Evolutionary conservation across 2,329 filamentous ascomycete genomes (phyloP).

Genomic region (Cytospora leucostoma): DNA sequence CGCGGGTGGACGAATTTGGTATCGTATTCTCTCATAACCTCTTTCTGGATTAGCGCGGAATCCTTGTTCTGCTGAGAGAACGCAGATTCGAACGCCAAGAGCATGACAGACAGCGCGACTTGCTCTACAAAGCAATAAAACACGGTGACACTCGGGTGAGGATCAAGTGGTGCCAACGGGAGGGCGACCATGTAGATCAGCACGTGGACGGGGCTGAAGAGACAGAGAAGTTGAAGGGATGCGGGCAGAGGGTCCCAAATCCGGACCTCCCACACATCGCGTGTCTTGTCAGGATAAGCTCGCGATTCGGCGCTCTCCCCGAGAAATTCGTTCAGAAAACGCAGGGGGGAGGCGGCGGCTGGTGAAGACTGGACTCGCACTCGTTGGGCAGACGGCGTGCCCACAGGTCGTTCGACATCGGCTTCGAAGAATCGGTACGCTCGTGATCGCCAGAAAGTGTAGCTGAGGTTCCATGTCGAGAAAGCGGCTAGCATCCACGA

Average conservation of each 20-base stretch:
- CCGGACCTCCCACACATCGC: slow-evolving; percentile 92
- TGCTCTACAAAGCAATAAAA: slow-evolving; percentile 80
- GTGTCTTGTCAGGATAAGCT: slow-evolving; percentile 76
- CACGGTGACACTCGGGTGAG: slow-evolving; percentile 81
- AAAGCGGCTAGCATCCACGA: slow-evolving; percentile 69
- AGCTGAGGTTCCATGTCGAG: slow-evolving; percentile 75
- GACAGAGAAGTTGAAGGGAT: slow-evolving; percentile 77
- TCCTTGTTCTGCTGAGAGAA: slow-evolving; percentile 89
- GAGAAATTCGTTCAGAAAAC: slow-evolving; percentile 70
- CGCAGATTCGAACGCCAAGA: slow-evolving; percentile 69
- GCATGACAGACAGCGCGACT: slow-evolving; percentile 71
- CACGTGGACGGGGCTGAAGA: slow-evolving; percentile 94
- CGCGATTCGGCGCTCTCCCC: slow-evolving; percentile 75
- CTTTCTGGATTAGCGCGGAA: slow-evolving; percentile 78
- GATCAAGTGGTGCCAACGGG: slow-evolving; percentile 73
- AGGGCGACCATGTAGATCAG: slow-evolving; percentile 87
- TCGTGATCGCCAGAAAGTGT: slow-evolving; percentile 78
- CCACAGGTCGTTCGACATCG: slow-evolving; percentile 72
- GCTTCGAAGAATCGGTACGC: slow-evolving; percentile 91
- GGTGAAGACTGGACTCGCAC: slow-evolving; percentile 88
- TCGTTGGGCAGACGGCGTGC: slow-evolving; percentile 83
- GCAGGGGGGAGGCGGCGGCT: slow-evolving; percentile 73
- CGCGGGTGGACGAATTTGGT: slow-evolving; percentile 91
- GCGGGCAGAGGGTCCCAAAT: slow-evolving; percentile 93
- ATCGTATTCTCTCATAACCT: slow-evolving; percentile 94